These are phyloP conservation scores for Lodderomyces elongisporus DNA, from an alignment of 1,139 yeast genomes.

Conservation along the genomic window DNA sequence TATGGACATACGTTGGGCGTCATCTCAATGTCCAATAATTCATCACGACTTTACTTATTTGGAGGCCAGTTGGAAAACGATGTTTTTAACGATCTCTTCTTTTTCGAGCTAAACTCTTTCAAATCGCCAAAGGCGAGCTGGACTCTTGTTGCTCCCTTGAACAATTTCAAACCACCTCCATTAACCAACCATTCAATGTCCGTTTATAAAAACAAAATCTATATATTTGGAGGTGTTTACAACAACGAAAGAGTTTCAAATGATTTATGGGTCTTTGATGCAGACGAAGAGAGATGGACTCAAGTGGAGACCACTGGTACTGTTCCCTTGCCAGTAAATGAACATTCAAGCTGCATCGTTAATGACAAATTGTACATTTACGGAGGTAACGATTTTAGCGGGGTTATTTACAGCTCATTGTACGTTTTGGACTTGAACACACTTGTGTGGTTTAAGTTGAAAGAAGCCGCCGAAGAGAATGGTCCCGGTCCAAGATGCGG, in stretches of 20 bases:
- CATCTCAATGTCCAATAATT: constrained; percentile 56
- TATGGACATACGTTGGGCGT: constrained; percentile 82
- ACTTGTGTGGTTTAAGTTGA: constrained; percentile 67
- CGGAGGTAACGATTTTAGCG: constrained; percentile 85
- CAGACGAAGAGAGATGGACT: constrained; percentile 63
- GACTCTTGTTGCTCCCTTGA: constrained; percentile 62
- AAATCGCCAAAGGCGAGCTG: constrained; percentile 80
- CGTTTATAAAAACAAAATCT: constrained; percentile 71
- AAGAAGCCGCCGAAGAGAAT: constrained; percentile 29
- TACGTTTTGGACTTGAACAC: constrained; percentile 74
- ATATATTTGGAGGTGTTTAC: constrained; percentile 88
- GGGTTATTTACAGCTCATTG: constrained; percentile 62
- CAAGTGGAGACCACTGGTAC: constrained; percentile 49
- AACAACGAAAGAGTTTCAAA: constrained; percentile 71
- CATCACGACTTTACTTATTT: constrained; percentile 75
- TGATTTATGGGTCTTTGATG: constrained; percentile 82
- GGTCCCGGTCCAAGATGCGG: constrained; percentile 89
- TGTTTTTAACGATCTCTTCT: constrained; percentile 79
- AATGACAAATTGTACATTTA: constrained; percentile 77
- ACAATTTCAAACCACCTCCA: constrained; percentile 72
- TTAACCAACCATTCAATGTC: constrained; percentile 90
- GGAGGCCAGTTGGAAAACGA: constrained; percentile 95
- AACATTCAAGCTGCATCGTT: constrained; percentile 80
- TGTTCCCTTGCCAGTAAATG: constrained; percentile 83
- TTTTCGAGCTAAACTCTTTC: constrained; percentile 85